A percentile compares a stretch with the other conserved stretches of the same genome.
These are phyloP conservation scores for Ophiostoma ulmi DNA, from an alignment of 2,329 filamentous ascomycete genomes.

Conservation along the genomic window DNA sequence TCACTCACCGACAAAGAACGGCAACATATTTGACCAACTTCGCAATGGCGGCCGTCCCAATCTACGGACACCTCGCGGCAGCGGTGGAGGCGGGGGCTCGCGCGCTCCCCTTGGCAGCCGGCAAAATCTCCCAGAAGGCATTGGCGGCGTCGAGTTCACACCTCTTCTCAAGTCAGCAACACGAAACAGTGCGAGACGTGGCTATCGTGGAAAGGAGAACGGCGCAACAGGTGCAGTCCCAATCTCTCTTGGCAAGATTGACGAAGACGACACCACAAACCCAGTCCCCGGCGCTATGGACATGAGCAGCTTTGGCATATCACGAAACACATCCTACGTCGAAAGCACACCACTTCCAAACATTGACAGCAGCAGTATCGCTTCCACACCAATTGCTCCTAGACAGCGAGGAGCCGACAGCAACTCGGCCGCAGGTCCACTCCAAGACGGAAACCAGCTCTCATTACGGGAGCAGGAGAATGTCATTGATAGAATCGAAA, in stretches of 20 bases:
- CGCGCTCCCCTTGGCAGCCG: conserved; percentile 66
- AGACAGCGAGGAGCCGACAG: conserved; percentile 53
- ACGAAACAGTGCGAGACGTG: conserved; percentile 61
- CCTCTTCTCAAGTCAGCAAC: conserved; percentile 81
- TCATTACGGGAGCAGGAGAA: conserved; percentile 93
- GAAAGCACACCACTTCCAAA: conserved; percentile 72
- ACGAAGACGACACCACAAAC: conserved; percentile 68
- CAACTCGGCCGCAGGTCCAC: conserved; percentile 56
- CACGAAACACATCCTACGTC: conserved; percentile 58
- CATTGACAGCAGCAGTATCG: conserved; percentile 70
- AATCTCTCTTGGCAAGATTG: conserved; percentile 61
- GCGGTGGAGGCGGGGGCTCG: conserved; percentile 49
- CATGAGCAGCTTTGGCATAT: conserved; percentile 63
- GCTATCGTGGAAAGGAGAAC: conserved; percentile 56
- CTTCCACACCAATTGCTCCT: conserved; percentile 74
- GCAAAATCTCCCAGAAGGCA: conserved; percentile 62
- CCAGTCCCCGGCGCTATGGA: conserved; percentile 54
- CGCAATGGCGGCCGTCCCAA: conserved; percentile 59
- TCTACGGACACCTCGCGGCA: conserved; percentile 67
- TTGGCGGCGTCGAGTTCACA: conserved; percentile 78
- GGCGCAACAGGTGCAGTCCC: conserved; percentile 55
- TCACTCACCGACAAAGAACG: conserved; percentile 69
- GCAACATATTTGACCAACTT: conserved; percentile 70
- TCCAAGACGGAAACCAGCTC: conserved; percentile 83
- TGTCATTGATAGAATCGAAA: conserved; percentile 91